A percentile compares a stretch with the other conserved stretches of the same genome.
Evolutionary conservation across 176 grass and related monocot species (phyloP).

Genomic region (Echinochloa phyllopogon): DNA sequence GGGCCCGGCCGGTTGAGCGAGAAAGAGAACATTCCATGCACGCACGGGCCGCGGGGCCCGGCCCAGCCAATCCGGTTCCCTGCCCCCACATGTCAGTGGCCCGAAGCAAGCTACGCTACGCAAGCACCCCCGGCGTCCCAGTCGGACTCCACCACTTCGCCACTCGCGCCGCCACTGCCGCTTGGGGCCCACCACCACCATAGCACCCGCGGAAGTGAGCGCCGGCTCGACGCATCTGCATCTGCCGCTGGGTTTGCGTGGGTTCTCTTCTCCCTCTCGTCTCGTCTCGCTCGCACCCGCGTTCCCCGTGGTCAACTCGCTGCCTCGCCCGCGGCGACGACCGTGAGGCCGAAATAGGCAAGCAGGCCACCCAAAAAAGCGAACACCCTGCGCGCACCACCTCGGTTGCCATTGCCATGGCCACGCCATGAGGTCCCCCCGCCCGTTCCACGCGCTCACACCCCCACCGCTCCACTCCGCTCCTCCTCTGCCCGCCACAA

Average conservation of each 20-base stretch:
- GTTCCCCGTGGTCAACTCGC: constrained; percentile 53
- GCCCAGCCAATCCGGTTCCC: no score
- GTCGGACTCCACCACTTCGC: constrained; percentile 17
- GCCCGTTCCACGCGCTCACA: constrained; percentile 24
- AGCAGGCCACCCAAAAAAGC: constrained; percentile 35
- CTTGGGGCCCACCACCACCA: not conserved
- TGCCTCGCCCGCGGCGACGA: constrained; percentile 12
- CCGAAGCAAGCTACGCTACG: not conserved
- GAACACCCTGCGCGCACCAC: constrained; percentile 42
- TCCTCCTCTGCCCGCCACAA: not conserved
- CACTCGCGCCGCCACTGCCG: constrained; percentile 14
- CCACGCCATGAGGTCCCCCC: constrained; percentile 42
- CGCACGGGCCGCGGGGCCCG: not conserved
- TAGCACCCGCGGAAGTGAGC: not conserved
- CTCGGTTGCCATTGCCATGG: constrained; percentile 35
- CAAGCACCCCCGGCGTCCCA: not conserved
- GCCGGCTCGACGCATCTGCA: constrained; percentile 19
- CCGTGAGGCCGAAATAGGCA: constrained; percentile 41
- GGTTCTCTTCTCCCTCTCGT: not conserved
- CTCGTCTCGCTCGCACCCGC: not conserved
- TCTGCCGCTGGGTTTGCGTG: not conserved
- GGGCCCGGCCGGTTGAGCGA: no score
- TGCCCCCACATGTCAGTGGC: not conserved
- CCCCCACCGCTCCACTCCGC: constrained; percentile 31
- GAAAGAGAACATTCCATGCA: constrained; percentile 16